Conservation (phyloP, 768 basidiomycete genomes). For the Podaxis rugospora region DNA sequence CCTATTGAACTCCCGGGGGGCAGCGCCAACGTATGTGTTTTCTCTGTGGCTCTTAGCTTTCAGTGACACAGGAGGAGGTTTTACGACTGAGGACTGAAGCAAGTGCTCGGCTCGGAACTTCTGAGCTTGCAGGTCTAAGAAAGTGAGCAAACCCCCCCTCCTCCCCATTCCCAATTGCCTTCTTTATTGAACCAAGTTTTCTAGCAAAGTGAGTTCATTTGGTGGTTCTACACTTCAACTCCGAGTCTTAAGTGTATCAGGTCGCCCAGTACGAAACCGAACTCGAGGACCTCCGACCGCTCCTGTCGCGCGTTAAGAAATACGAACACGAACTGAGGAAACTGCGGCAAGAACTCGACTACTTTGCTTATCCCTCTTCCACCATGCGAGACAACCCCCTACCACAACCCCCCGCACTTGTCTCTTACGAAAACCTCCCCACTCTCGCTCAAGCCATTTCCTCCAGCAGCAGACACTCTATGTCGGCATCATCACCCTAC, state of each 20-base stretch:
- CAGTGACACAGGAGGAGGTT: neutral
- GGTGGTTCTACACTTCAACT: neutral
- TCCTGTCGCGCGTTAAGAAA: constrained; percentile 16
- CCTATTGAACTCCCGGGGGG: neutral
- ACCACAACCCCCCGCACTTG: constrained; percentile 51
- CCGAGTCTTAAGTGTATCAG: constrained; percentile 14
- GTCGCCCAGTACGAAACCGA: constrained; percentile 25
- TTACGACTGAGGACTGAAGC: neutral
- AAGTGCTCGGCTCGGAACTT: neutral
- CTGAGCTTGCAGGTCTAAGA: neutral
- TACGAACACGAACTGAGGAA: neutral
- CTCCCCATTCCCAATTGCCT: neutral
- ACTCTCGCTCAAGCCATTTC: constrained; percentile 29
- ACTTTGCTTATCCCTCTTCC: neutral
- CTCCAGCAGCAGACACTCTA: neutral
- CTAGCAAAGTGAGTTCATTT: constrained; percentile 2
- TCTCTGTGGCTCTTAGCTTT: neutral
- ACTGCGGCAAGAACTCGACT: constrained; percentile 3
- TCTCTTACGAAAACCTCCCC: constrained; percentile 41
- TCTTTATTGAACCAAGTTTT: neutral
- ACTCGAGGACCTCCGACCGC: constrained; percentile 30
- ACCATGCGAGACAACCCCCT: constrained; percentile 31
- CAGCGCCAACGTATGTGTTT: neutral
- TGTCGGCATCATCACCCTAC: neutral
- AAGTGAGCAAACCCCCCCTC: neutral